Percentiles rank a stretch among this genome's conserved stretches.
These are phyloP conservation scores for Rhodosporidiobolus sp. DNA, from an alignment of 768 basidiomycete genomes.

Conservation along the genomic window DNA sequence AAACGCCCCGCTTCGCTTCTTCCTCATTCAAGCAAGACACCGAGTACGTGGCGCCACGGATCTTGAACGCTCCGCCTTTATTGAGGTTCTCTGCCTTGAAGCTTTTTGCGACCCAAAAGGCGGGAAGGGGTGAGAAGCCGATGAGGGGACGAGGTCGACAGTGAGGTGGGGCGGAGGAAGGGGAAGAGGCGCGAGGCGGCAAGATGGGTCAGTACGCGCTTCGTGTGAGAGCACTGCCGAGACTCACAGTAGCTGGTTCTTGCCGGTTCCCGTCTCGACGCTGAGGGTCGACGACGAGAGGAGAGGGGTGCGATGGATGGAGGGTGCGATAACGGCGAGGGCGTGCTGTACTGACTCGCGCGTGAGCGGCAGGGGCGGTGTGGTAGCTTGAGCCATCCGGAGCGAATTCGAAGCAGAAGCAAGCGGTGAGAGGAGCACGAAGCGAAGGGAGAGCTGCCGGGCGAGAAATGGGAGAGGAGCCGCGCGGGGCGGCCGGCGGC, in stretches of 20 bases:
- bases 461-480: no score
- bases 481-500: no score
- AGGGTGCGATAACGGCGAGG: constrained; percentile 29
- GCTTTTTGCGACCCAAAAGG: no score
- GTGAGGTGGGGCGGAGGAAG: no score
- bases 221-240: no score
- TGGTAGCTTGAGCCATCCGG: not conserved
- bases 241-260: constrained; percentile 35
- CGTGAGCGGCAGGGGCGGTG: constrained; percentile 20
- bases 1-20: constrained; percentile 39
- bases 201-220: no score
- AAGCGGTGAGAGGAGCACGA: no score
- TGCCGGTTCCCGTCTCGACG: not conserved
- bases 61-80: constrained; percentile 45
- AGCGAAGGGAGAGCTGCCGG: no score
- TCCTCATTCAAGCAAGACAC: constrained; percentile 39
- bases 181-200: no score
- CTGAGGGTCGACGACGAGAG: constrained; percentile 16
- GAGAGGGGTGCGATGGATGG: constrained; percentile 44
- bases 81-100: constrained; percentile 46
- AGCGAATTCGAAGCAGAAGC: no score
- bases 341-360: constrained; percentile 38
- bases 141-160: no score
- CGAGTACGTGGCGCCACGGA: constrained; percentile 43
- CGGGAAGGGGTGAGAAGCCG: no score